Conservation (phyloP, 225 moss, liverwort and hornwort species). For the Physcomitrium patens region DNA sequence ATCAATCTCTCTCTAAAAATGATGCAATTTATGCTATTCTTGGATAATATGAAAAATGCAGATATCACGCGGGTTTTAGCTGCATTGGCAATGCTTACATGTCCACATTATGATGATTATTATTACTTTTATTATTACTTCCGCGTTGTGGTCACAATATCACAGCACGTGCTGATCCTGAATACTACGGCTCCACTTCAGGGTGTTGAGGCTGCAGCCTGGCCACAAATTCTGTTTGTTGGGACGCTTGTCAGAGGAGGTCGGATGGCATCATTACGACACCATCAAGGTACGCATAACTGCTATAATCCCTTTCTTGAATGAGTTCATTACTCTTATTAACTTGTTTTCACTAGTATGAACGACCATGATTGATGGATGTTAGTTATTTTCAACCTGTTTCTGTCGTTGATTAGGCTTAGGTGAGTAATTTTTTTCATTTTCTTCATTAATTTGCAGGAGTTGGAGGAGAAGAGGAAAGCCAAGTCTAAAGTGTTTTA, state of each 20-base stretch:
- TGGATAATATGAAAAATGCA: no score
- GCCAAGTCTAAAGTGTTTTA: conserved; percentile 80
- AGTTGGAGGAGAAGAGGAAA: conserved; percentile 77
- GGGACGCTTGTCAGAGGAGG: conserved; percentile 72
- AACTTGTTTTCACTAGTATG: no score
- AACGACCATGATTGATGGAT: no score
- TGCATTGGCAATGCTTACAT: background rate
- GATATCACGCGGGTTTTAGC: no score
- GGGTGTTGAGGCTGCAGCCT: conserved; percentile 76
- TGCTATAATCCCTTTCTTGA: no score
- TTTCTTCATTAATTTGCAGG: conserved; percentile 32
- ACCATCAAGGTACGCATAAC: conserved; percentile 60
- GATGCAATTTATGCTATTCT: no score
- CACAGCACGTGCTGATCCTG: background rate
- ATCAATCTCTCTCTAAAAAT: no score
- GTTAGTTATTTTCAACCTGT: no score
- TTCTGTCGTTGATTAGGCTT: no score
- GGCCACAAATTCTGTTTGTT: conserved; percentile 78
- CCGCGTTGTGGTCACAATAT: background rate
- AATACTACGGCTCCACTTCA: conserved; percentile 18
- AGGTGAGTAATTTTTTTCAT: no score
- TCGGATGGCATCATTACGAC: conserved; percentile 85
- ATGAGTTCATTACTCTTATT: no score
- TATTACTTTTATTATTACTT: background rate
- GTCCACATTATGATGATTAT: background rate